These are phyloP conservation scores for Exophiala spinifera DNA, from an alignment of 2,329 filamentous ascomycete species.

Conservation along the genomic window DNA sequence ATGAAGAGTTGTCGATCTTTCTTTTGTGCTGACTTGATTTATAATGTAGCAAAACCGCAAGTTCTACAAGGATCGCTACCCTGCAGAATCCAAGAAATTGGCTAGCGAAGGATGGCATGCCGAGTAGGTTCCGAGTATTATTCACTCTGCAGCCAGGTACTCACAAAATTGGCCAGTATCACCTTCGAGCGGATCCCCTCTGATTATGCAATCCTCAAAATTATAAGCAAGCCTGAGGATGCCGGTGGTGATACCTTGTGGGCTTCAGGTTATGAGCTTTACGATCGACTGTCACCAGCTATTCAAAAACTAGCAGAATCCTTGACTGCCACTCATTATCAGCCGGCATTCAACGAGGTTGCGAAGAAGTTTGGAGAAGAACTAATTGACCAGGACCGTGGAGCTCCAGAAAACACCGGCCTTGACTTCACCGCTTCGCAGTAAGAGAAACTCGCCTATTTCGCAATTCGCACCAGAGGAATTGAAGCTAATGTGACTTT, in stretches of 20 bases:
- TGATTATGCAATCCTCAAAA: slow-evolving; percentile 61
- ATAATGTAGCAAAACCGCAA: slow-evolving; percentile 29
- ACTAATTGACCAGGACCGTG: slow-evolving; percentile 36
- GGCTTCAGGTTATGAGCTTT: slow-evolving; percentile 66
- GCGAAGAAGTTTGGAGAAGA: slow-evolving; percentile 34
- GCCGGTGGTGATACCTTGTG: slow-evolving; percentile 61
- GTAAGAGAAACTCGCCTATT: too few relatives aligned
- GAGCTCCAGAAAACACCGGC: slow-evolving; percentile 58
- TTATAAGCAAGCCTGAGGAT: slow-evolving; percentile 51
- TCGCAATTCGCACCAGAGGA: too few relatives aligned
- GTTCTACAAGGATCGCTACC: slow-evolving; percentile 39
- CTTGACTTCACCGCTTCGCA: slow-evolving; percentile 48
- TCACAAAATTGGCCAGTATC: slow-evolving; percentile 42
- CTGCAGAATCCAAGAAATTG: slow-evolving; percentile 30
- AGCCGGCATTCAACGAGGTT: slow-evolving; percentile 34
- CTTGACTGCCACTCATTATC: slow-evolving; percentile 38
- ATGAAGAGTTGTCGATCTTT: too few relatives aligned
- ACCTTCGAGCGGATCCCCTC: slow-evolving; percentile 62
- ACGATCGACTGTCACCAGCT: slow-evolving; percentile 55
- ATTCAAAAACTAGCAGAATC: slow-evolving; percentile 48
- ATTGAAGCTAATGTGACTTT: background rate
- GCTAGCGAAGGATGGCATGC: slow-evolving; percentile 46
- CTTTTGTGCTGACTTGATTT: background rate
- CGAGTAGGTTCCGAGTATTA: slow-evolving; percentile 33
- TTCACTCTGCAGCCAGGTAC: background rate